Conservation (phyloP, 495 filamentous ascomycete species). For the Aspergillus ellipticus region DNA sequence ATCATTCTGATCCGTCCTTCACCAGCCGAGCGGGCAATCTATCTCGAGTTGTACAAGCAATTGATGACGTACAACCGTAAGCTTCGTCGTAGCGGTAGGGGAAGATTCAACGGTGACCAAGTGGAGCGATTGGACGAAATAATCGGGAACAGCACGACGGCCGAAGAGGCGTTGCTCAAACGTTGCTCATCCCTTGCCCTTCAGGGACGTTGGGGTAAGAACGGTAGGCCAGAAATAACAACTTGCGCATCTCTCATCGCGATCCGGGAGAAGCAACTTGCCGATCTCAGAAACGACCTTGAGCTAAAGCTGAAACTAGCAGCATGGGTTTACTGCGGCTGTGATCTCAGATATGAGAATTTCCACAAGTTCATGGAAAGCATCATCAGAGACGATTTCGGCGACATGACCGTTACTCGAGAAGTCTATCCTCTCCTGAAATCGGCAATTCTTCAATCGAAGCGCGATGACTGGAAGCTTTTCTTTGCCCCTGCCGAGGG, state of each 20-base stretch:
- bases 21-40: slow-evolving; percentile 41
- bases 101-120: slow-evolving; percentile 35
- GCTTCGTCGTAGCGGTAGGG: slow-evolving; percentile 27
- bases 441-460: slow-evolving; percentile 5
- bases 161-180: slow-evolving; percentile 47
- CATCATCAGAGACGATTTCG: slow-evolving; percentile 23
- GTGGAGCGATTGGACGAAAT: slow-evolving; percentile 39
- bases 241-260: slow-evolving; percentile 20
- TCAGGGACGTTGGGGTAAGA: slow-evolving; percentile 6
- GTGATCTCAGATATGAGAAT: slow-evolving; percentile 11
- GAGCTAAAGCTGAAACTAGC: slow-evolving; percentile 23
- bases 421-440: slow-evolving; percentile 16
- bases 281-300: slow-evolving; percentile 28
- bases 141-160: slow-evolving; percentile 35
- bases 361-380: slow-evolving; percentile 24
- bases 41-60: slow-evolving; percentile 44
- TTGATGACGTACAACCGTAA: slow-evolving; percentile 42
- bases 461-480: slow-evolving; percentile 23
- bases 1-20: slow-evolving; percentile 35
- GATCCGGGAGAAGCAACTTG: slow-evolving; percentile 27
- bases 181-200: slow-evolving; percentile 34
- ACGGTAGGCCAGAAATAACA: slow-evolving; percentile 13
- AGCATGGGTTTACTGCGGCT: slow-evolving; percentile 30
- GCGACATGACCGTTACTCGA: slow-evolving; percentile 20
- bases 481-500: slow-evolving; percentile 15